Base-by-base conservation (phyloP, 345 rosid species). In the Eucalyptus cloeziana region DNA sequence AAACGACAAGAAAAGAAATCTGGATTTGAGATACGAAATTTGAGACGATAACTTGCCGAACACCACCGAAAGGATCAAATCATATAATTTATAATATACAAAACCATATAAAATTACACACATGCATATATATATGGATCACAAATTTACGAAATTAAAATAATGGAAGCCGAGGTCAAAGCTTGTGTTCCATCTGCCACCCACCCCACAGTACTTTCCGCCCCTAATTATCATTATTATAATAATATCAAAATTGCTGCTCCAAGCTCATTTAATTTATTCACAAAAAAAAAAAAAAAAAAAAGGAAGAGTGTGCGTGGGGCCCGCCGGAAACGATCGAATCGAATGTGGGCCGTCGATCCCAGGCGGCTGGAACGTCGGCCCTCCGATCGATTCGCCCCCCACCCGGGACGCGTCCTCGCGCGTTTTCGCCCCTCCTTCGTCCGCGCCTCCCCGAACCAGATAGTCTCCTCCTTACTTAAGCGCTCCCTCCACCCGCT, bases 341-440 rank as follows among this genome's bases (percentile, higher is more conserved):
- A 10, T 50, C 54, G 5, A 86, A 90, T 43, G 30, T 12, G 64
- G 86, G 62, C 93, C 94, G 92, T 93, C 45, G 93, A 93, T 94
- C 24, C 19, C 62, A 89, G 97, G 96, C 94, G 95, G 96, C 97
- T 92, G 47, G 50, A 89, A 89, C 93, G 88, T 87, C 83, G 86
- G n/a, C 95, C 96, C 86, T 93, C 92, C 88, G 86, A 91, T 91
- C 89, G 4, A 3, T 71, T 81, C 50, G 47, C 87, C 71, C 60
- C 49, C 15, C 50, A 49, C 43, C 43, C 27, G n/a, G 86, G 86
- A 9, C 67, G 50, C 86, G 89, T 88, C 89, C 91, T 87, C 90
- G 90, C 93, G 92, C 94, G 92, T 90, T 90, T 94, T 92, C 95
- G 87, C 67, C 37, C n/a, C 90, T 31, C 90, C 90, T 96, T 98